Evolutionary conservation across 805 yeast genomes (phyloP).

Genomic region (Ogataea paraovalis): DNA sequence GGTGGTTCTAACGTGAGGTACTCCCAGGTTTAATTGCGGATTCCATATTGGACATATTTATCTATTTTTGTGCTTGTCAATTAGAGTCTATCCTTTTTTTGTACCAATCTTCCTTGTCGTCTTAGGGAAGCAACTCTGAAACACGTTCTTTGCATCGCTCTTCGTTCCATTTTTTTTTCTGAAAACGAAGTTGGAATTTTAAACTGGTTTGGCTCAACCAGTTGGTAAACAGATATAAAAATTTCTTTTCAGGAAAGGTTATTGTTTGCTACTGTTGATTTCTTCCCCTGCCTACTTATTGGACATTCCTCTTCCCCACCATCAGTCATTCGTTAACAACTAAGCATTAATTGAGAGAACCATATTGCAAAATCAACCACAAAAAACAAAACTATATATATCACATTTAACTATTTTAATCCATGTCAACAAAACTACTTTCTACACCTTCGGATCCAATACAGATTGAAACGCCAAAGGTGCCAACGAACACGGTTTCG

Average conservation of each 20-base stretch:
- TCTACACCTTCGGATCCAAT: neutral
- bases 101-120: neutral
- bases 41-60: no score
- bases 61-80: no score
- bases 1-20: no score
- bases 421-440: neutral
- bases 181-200: neutral
- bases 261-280: no score
- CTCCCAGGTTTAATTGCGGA: no score
- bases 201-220: neutral
- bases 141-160: neutral
- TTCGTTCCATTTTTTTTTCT: neutral
- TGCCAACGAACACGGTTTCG: neutral
- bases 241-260: neutral
- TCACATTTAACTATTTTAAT: neutral
- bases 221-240: neutral
- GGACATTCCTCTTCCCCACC: neutral
- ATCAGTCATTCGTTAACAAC: neutral
- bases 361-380: neutral
- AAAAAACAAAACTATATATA: neutral
- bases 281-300: no score
- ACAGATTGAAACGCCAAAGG: neutral
- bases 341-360: neutral
- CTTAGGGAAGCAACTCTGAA: neutral
- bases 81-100: neutral